A percentile compares a stretch with the other conserved stretches of the same genome.
Conservation (phyloP, 2,329 filamentous ascomycete genomes). For the Neurospora sp. region DNA sequence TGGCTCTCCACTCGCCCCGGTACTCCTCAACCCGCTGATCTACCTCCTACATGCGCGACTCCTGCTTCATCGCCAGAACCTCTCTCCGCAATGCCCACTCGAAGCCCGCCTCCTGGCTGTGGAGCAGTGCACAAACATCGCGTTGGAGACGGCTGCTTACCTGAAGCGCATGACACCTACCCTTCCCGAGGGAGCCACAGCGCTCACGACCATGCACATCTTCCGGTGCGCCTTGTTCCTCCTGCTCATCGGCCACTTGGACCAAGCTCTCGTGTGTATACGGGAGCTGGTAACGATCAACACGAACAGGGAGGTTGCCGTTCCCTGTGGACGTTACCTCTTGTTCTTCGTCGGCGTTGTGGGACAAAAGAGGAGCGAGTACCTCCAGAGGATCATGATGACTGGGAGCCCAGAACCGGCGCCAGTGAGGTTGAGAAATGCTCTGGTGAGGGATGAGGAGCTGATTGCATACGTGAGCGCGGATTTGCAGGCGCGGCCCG, state of each 20-base stretch:
- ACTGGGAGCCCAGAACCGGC: slow-evolving; percentile 4
- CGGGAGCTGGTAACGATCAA: slow-evolving; percentile 62
- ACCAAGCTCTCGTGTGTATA: slow-evolving; percentile 62
- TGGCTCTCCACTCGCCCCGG: slow-evolving; percentile 58
- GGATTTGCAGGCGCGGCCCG: slow-evolving; percentile 71
- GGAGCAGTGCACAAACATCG: slow-evolving; percentile 63
- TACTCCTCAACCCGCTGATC: slow-evolving; percentile 63
- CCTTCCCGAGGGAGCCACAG: slow-evolving; percentile 58
- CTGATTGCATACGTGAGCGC: slow-evolving; percentile 77
- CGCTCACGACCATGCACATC: slow-evolving; percentile 70
- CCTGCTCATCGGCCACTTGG: slow-evolving; percentile 62
- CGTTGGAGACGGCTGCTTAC: slow-evolving; percentile 69
- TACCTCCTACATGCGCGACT: slow-evolving; percentile 78
- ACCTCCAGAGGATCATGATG: slow-evolving; percentile 19
- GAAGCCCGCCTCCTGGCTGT: slow-evolving; percentile 62
- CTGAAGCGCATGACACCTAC: slow-evolving; percentile 55
- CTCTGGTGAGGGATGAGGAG: slow-evolving; percentile 62
- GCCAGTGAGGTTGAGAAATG: slow-evolving; percentile 20
- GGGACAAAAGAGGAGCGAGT: slow-evolving; percentile 41
- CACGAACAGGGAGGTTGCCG: slow-evolving; percentile 59
- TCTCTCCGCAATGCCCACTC: slow-evolving; percentile 59
- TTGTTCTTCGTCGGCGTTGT: slow-evolving; percentile 69
- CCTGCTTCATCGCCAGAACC: slow-evolving; percentile 78
- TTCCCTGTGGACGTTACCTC: slow-evolving; percentile 71
- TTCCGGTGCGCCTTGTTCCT: slow-evolving; percentile 81